Evolutionary conservation across 495 filamentous ascomycete species (phyloP).

Genomic region (Filosporella fistucella): DNA sequence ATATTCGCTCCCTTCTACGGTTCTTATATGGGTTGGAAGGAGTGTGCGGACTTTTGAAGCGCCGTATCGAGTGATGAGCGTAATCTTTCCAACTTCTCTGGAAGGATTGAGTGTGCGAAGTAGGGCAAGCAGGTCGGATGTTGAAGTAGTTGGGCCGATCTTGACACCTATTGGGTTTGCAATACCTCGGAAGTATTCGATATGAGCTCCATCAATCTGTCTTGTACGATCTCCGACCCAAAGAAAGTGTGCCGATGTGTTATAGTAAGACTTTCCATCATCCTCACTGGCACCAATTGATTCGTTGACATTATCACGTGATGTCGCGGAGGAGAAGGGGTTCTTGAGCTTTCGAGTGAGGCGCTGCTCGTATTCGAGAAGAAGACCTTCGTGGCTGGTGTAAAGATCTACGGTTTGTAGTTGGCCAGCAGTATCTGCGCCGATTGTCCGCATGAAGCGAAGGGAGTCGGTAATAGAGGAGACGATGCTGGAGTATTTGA

Average conservation of each 20-base stretch:
- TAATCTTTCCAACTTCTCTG: constrained; percentile 83
- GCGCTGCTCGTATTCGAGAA: constrained; percentile 90
- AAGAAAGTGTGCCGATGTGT: constrained; percentile 94
- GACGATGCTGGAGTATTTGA: constrained; percentile 80
- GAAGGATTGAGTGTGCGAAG: constrained; percentile 80
- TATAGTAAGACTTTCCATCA: constrained; percentile 57
- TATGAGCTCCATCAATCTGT: constrained; percentile 85
- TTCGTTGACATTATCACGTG: constrained; percentile 3
- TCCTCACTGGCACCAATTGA: not conserved
- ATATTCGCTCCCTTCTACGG: constrained; percentile 66
- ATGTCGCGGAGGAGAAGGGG: constrained; percentile 35
- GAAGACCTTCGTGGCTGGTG: constrained; percentile 91
- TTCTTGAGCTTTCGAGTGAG: constrained; percentile 72
- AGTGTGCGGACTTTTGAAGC: constrained; percentile 63
- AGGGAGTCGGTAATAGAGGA: constrained; percentile 83
- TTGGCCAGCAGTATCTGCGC: constrained; percentile 78
- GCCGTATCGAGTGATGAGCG: constrained; percentile 93
- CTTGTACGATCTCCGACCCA: constrained; percentile 98
- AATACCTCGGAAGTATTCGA: constrained; percentile 96
- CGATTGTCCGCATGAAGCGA: constrained; percentile 92
- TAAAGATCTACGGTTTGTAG: constrained; percentile 93
- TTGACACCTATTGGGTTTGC: constrained; percentile 96
- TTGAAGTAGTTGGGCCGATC: constrained; percentile 79
- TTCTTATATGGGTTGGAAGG: constrained; percentile 78
- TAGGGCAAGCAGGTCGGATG: constrained; percentile 66